Base-by-base conservation (phyloP, 345 rosid genomes). In the Syzygium oleosum region DNA sequence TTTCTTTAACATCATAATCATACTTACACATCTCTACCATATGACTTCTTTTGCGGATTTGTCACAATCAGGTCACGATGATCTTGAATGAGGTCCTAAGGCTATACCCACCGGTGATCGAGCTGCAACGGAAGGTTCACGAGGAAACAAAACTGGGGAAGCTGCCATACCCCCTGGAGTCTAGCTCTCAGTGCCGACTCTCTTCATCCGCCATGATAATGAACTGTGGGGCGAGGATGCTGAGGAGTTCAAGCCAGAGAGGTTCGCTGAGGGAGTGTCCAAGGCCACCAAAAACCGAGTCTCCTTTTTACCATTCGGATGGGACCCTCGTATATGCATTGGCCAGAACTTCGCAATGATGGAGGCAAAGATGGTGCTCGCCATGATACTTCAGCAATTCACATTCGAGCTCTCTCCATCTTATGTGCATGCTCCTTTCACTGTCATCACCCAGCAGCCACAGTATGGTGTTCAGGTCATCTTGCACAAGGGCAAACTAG, bases 41-140 rank as follows among this genome's bases (percentile, higher is more conserved):
- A 19, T 73, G 23, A 65, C 22, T 7, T 17, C 80, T 34, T 73
- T 14, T 34, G 10, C 7, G 27, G 49, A 73, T 38, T 4, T 73
- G 12, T 10, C 5, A 22, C 5, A 25, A 73, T 73, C 86, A 88
- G 86, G 78, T 86, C 15, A 88, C 90, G 21, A 88, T 88, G 90
- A 88, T 88, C 46, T 63, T 88, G 5, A 54, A 83, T 83, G 88
- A 88, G 88, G 90, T 86, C 12, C 46, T 88, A 25, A 52, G 90
- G 65, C 59, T 88, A 46, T 86, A 88, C 29, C 90, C 90, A 16
- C 88, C 88, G 12, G 17, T 31, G 12, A 19, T 65, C 52, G 1
- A 11, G 43, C 16, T 83, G 22, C 6, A 9, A 25, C 73, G 90
- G 5, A 41, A 27, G 25, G 41, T 65, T 63, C 51, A 53, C 38